Conservation (phyloP, 2,329 filamentous ascomycete genomes). For the Pseudophaeomoniella oleicola region DNA sequence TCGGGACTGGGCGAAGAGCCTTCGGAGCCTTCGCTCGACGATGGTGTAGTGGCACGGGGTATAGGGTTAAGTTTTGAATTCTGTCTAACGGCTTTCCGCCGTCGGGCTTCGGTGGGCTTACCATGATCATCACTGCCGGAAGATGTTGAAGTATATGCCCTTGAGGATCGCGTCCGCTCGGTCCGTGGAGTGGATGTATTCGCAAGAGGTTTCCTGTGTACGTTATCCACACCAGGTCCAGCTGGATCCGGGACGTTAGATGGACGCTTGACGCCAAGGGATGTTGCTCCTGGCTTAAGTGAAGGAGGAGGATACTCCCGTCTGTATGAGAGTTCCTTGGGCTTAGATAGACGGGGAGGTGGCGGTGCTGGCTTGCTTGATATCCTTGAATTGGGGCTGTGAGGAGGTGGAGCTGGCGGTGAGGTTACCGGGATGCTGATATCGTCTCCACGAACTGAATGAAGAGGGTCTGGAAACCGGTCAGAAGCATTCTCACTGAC, state of each 20-base stretch:
- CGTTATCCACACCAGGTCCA: conserved; percentile 10
- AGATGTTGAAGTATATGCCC: conserved; percentile 8
- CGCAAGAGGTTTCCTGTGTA: conserved; percentile 18
- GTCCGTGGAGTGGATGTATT: conserved; percentile 17
- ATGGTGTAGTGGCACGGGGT: conserved; percentile 26
- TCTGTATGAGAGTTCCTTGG: conserved; percentile 27
- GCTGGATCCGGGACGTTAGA: conserved; percentile 5
- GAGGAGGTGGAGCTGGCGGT: background rate
- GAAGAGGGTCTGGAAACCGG: background rate
- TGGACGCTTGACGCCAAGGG: conserved; percentile 3
- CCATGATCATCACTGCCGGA: conserved; percentile 21
- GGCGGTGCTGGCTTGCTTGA: background rate
- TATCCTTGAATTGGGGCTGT: conserved; percentile 7
- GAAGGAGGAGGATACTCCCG: conserved; percentile 32
- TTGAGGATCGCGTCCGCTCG: background rate
- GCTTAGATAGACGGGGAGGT: conserved; percentile 7
- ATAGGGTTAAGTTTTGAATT: conserved; percentile 19
- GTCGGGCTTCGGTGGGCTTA: conserved; percentile 5
- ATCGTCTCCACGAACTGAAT: background rate
- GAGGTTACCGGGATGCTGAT: background rate
- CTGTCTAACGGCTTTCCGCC: conserved; percentile 2
- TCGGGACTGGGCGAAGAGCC: conserved; percentile 30
- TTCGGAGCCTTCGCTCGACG: conserved; percentile 34
- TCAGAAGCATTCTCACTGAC: background rate
- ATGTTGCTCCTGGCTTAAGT: conserved; percentile 10